Percentiles rank a stretch among this genome's conserved stretches.
phyloP scores from a whole-genome alignment of 2,329 filamentous ascomycete species.

The Helicocarpus griseus region DNA sequence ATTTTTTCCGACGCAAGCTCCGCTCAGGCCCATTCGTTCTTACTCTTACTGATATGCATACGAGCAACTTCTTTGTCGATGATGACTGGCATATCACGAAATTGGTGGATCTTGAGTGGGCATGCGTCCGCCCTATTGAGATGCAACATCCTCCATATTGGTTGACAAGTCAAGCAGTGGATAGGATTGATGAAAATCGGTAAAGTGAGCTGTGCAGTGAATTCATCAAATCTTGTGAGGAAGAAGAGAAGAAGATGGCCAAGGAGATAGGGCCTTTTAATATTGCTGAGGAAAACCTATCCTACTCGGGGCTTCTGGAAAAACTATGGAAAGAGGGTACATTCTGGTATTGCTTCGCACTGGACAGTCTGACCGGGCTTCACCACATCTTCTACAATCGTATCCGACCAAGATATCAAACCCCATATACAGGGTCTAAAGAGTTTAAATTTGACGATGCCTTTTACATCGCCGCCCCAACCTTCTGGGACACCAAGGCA shows the following conservation, averaged over 20 bases:
- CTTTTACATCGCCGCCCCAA: conserved; percentile 8
- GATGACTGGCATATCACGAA: conserved; percentile 24
- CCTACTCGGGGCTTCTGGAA: conserved; percentile 8
- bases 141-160: conserved; percentile 22
- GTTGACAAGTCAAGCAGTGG: conserved; percentile 16
- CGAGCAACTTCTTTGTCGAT: conserved; percentile 26
- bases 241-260: conserved; percentile 10
- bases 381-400: conserved; percentile 11
- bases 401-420: conserved; percentile 9
- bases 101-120: conserved; percentile 29
- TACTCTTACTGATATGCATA: conserved; percentile 23
- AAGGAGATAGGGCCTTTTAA: neutral
- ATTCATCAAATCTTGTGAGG: conserved; percentile 14
- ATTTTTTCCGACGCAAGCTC: conserved; percentile 19
- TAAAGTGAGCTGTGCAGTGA: conserved; percentile 11
- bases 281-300: neutral
- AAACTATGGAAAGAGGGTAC: conserved; percentile 9
- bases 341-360: conserved; percentile 12
- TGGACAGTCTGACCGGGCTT: conserved; percentile 9
- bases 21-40: conserved; percentile 24
- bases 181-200: conserved; percentile 10
- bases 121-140: conserved; percentile 21
- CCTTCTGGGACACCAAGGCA: conserved; percentile 9
- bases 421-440: conserved; percentile 5
- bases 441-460: neutral